Conservation (phyloP, 2,329 filamentous ascomycete species). For the Penicillium sp. region DNA sequence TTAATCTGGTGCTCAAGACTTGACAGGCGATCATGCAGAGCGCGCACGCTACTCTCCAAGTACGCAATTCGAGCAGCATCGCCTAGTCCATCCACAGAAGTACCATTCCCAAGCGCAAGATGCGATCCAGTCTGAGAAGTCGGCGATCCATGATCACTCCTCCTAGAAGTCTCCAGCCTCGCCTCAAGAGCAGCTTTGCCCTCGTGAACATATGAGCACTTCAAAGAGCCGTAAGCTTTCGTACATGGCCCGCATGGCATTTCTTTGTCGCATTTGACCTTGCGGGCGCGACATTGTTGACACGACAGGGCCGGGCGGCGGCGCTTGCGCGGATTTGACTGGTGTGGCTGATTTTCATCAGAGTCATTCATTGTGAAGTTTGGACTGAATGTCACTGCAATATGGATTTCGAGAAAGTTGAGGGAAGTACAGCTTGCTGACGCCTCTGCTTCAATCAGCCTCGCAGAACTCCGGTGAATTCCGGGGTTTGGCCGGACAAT, state of each 20-base stretch:
- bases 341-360: background rate
- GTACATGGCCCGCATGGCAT: conserved; percentile 32
- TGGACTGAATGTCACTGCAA: background rate
- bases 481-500: conserved; percentile 8
- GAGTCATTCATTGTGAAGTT: conserved; percentile 1
- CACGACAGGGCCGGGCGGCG: conserved; percentile 32
- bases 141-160: conserved; percentile 4
- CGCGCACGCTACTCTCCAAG: conserved; percentile 15
- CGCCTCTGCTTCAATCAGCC: background rate
- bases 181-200: conserved; percentile 14
- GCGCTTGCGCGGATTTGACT: conserved; percentile 26
- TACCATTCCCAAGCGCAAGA: background rate
- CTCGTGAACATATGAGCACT: conserved; percentile 29
- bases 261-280: conserved; percentile 33
- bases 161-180: background rate
- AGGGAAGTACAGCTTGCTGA: background rate
- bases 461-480: conserved; percentile 19
- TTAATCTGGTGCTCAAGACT: conserved; percentile 9
- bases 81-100: background rate
- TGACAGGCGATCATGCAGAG: conserved; percentile 13
- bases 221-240: conserved; percentile 21
- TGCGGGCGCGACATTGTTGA: conserved; percentile 33
- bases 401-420: background rate
- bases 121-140: background rate
- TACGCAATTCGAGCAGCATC: conserved; percentile 14